Percentiles rank a stretch among this genome's conserved stretches.
These are phyloP conservation scores for Candida xiaguanensis DNA, from an alignment of 805 yeast species.

Conservation along the genomic window DNA sequence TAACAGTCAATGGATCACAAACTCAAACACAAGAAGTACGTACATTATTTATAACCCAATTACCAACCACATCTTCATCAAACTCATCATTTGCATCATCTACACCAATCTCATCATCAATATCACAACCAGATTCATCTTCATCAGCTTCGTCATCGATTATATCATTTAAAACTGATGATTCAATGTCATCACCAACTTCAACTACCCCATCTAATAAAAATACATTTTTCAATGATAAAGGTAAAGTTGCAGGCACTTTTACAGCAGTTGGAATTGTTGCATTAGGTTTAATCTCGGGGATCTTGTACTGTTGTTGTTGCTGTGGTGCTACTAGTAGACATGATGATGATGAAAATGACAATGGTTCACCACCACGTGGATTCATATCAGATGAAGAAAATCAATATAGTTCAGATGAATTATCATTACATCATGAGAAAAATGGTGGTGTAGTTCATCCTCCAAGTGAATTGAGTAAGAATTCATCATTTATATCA, in stretches of 20 bases:
- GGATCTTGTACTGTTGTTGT: constrained; percentile 40
- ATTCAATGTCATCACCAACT: constrained; percentile 12
- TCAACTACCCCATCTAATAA: constrained; percentile 12
- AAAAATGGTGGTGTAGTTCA: constrained; percentile 8
- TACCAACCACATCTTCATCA: constrained; percentile 9
- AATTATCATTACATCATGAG: constrained; percentile 19
- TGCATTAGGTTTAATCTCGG: constrained; percentile 39
- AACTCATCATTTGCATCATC: neutral
- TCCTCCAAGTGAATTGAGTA: neutral
- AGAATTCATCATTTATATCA: constrained; percentile 7
- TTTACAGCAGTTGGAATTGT: constrained; percentile 77
- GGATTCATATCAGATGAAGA: constrained; percentile 34
- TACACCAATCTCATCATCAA: constrained; percentile 9
- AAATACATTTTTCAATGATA: constrained; percentile 55
- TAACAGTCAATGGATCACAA: constrained; percentile 31
- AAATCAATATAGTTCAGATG: constrained; percentile 34
- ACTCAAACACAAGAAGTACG: constrained; percentile 16
- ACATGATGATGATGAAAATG: constrained; percentile 5
- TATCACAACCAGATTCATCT: constrained; percentile 4
- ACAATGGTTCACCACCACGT: constrained; percentile 16
- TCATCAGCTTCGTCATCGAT: neutral
- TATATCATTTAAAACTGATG: constrained; percentile 10
- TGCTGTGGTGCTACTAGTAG: constrained; percentile 13
- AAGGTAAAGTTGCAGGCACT: constrained; percentile 83
- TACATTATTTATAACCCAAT: constrained; percentile 14